These are phyloP conservation scores for Cochlearia excelsa DNA, from an alignment of 345 rosid genomes.

Conservation along the genomic window DNA sequence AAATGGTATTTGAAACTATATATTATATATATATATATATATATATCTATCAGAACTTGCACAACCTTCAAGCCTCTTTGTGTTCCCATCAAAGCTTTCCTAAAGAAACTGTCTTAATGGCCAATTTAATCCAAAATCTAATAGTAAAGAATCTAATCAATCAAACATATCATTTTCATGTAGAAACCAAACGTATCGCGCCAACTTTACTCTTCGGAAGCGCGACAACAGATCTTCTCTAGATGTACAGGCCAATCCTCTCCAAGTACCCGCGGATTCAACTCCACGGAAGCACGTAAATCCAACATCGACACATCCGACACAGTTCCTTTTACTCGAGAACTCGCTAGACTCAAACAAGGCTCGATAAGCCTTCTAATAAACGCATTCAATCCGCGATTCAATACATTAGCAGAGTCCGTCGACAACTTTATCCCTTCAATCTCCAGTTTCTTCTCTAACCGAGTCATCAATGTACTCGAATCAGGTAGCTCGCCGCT, in stretches of 20 bases:
- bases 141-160: slow-evolving; percentile 28
- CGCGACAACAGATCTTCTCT: slow-evolving; percentile 53
- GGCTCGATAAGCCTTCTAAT: slow-evolving; percentile 72
- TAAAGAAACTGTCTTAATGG: slow-evolving; percentile 18
- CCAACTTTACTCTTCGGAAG: slow-evolving; percentile 42
- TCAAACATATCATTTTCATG: slow-evolving; percentile 16
- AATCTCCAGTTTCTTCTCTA: slow-evolving; percentile 57
- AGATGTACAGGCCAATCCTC: slow-evolving; percentile 64
- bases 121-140: slow-evolving; percentile 16
- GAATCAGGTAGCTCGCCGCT: slow-evolving; percentile 69
- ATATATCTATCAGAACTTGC: slow-evolving; percentile 31
- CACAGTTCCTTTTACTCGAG: slow-evolving; percentile 36
- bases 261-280: slow-evolving; percentile 72
- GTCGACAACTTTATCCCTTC: slow-evolving; percentile 53
- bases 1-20: slow-evolving; percentile 24
- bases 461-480: slow-evolving; percentile 48
- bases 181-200: slow-evolving; percentile 15
- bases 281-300: slow-evolving; percentile 61
- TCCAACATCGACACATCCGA: slow-evolving; percentile 50
- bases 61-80: slow-evolving; percentile 23
- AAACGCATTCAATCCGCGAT: slow-evolving; percentile 60
- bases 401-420: slow-evolving; percentile 66
- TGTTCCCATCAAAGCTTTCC: slow-evolving; percentile 23
- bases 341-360: slow-evolving; percentile 51
- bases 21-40: slow-evolving; percentile 18